Evolutionary conservation across 2,329 filamentous ascomycete species (phyloP).

Genomic region (Aspergillus versicolor): DNA sequence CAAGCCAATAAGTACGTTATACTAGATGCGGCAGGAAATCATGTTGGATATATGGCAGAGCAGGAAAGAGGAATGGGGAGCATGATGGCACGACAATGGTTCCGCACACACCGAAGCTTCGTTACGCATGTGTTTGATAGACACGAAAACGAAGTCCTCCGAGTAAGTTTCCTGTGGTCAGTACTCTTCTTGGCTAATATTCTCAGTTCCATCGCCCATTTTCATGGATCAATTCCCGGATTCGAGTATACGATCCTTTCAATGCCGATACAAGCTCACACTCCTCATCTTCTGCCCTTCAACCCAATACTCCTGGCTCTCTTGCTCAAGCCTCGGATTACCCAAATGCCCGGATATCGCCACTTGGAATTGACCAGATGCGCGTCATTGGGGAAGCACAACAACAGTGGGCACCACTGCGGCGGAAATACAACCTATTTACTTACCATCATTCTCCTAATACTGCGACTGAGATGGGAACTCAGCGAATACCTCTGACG

Average conservation of each 20-base stretch:
- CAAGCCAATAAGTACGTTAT: conserved; percentile 67
- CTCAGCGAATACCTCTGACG: conserved; percentile 42
- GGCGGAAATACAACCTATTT: conserved; percentile 65
- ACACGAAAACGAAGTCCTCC: conserved; percentile 59
- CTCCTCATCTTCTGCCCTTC: conserved; percentile 44
- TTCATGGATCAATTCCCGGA: conserved; percentile 61
- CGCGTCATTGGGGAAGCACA: conserved; percentile 63
- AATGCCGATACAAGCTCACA: conserved; percentile 32
- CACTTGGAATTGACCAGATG: conserved; percentile 57
- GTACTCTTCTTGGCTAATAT: not conserved
- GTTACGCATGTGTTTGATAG: conserved; percentile 65
- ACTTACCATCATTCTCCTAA: conserved; percentile 51
- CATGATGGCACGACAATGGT: conserved; percentile 59
- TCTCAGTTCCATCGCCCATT: conserved; percentile 62
- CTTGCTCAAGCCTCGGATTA: conserved; percentile 39
- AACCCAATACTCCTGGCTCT: conserved; percentile 45
- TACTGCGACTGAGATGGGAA: conserved; percentile 34
- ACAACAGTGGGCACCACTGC: conserved; percentile 62
- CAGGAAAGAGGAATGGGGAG: conserved; percentile 59
- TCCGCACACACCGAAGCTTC: conserved; percentile 62
- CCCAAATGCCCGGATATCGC: conserved; percentile 53
- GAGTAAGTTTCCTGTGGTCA: conserved; percentile 34
- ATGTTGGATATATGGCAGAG: conserved; percentile 65
- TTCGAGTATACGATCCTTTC: conserved; percentile 56
- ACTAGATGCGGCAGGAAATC: conserved; percentile 62